These are phyloP conservation scores for Mucor piriformis DNA, from an alignment of 371 early-diverging fungal species.

Conservation along the genomic window DNA sequence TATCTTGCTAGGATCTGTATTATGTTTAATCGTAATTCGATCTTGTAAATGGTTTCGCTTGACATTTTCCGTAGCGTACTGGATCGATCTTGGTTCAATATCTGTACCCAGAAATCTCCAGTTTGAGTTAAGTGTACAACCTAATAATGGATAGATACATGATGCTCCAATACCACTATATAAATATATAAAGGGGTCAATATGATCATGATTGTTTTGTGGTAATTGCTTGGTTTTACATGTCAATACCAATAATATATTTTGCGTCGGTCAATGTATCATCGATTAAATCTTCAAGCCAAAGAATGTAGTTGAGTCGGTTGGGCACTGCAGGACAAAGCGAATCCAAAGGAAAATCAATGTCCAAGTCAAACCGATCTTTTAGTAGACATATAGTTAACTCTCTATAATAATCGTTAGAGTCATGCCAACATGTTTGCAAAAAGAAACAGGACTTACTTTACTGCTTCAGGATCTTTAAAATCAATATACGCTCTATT, in stretches of 20 bases:
- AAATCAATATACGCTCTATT: constrained; percentile 39
- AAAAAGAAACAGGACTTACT: constrained; percentile 21
- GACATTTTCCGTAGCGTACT: constrained; percentile 63
- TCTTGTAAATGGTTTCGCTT: constrained; percentile 48
- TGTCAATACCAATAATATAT: constrained; percentile 57
- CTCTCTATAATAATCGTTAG: constrained; percentile 29
- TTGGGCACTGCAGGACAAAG: constrained; percentile 70
- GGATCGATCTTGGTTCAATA: constrained; percentile 50
- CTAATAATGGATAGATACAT: constrained; percentile 77
- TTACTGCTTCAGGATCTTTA: constrained; percentile 41
- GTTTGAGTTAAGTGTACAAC: constrained; percentile 44
- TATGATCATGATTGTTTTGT: too few species aligned
- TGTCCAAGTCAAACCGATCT: constrained; percentile 54
- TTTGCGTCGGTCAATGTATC: constrained; percentile 23
- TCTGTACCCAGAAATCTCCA: constrained; percentile 70
- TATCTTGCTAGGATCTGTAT: constrained; percentile 31
- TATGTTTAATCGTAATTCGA: constrained; percentile 47
- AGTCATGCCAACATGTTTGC: neutral
- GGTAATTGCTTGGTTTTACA: too few species aligned
- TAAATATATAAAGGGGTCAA: neutral
- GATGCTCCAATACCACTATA: constrained; percentile 75
- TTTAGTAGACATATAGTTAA: constrained; percentile 61
- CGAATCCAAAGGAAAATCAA: constrained; percentile 66
- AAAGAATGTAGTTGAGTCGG: constrained; percentile 68
- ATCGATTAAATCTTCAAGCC: constrained; percentile 63